Evolutionary conservation across 2,329 filamentous ascomycete genomes (phyloP), one percentile per base, ranked within the genome.

Genomic region (Fusarium luffae): DNA sequence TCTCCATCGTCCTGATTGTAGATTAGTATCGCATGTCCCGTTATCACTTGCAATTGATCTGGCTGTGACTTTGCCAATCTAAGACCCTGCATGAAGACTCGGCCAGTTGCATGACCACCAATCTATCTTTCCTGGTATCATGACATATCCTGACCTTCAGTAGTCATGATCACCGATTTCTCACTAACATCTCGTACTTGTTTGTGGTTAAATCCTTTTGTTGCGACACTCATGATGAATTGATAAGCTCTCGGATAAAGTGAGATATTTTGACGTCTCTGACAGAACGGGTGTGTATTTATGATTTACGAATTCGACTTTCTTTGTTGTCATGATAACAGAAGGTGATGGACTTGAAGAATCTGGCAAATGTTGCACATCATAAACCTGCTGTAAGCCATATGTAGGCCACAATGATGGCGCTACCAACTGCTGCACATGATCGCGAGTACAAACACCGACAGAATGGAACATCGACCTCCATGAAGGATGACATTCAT

Each of bases 21-120:
- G 18, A 49, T 37, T n/a, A n/a, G 34, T 41, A 32, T 27, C 30
- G 21, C 27, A 50, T 50, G 16, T 50, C 57, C 32, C 30, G 25
- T 46, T 42, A 19, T 63, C 30, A 46, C 25, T 46, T 27, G 30
- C n/a, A 44, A 44, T 46, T 59, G 59, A 58, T 59, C n/a, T 64
- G 43, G 16, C 27, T 44, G 32, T 14, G 27, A 43, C 49, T 63
- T 25, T 59, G n/a, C 37, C 34, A 37, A 28, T 32, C 18, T 11
- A 37, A 41, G 59, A 46, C 30, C 51, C 27, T 64, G 51, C 59
- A 63, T 63, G 32, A 41, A 19, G 23, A 49, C 41, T 32, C 37
- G n/a, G 55, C 21, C 10, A 32, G 21, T 14, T 49, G 43, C 49
- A 59, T 62, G 47, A 42, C 40, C 50, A 37, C 34, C 23, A 14